Percentiles rank a stretch among this genome's conserved stretches.
Evolutionary conservation across 2,329 filamentous ascomycete species (phyloP).

Genomic region (Cytospora piceicola): DNA sequence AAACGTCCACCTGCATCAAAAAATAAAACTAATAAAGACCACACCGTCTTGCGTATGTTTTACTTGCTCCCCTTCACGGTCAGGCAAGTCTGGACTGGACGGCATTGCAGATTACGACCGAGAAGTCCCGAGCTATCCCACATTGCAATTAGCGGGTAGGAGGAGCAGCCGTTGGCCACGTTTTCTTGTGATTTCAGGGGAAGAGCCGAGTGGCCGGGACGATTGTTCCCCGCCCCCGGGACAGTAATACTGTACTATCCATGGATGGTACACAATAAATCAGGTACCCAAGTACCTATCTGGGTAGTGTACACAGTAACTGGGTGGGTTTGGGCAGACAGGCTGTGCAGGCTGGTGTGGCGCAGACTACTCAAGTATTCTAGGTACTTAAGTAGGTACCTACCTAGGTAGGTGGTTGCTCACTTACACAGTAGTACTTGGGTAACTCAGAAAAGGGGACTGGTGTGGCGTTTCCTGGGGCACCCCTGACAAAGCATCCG

Average conservation of each 20-base stretch:
- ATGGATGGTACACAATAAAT: no score
- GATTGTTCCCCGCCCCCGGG: constrained; percentile 29
- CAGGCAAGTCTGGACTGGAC: background rate
- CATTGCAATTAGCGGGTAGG: constrained; percentile 12
- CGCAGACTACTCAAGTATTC: constrained; percentile 19
- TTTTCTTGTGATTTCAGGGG: constrained; percentile 22
- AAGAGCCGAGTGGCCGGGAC: constrained; percentile 31
- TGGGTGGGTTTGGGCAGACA: background rate
- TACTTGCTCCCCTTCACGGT: no score
- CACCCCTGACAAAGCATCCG: constrained; percentile 2
- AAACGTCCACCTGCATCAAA: background rate
- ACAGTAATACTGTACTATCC: no score
- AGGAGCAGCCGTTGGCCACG: constrained; percentile 28
- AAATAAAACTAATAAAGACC: no score
- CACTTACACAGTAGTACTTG: no score
- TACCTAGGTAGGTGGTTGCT: no score
- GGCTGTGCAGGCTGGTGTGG: constrained; percentile 19
- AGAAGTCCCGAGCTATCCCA: background rate
- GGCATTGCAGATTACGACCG: background rate
- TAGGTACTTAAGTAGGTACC: no score
- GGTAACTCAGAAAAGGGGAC: constrained; percentile 16
- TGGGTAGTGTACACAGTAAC: no score
- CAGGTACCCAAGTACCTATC: background rate
- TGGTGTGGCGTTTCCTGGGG: constrained; percentile 3
- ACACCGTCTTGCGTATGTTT: no score